Base-by-base conservation (phyloP, 192 early-diverging fungal species). In the Linnemannia exigua region DNA sequence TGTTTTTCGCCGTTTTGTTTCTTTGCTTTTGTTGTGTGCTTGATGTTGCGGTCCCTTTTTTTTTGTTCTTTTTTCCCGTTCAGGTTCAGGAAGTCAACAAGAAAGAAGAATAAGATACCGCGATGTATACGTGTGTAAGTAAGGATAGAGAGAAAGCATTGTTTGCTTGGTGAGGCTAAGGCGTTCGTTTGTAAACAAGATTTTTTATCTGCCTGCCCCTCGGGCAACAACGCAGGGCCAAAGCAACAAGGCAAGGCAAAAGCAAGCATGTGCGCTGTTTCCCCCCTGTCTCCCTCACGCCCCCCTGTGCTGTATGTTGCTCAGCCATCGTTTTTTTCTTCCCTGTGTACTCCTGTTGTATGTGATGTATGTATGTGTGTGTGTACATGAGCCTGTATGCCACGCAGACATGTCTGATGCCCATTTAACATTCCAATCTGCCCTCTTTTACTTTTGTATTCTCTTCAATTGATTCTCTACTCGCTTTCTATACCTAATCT, bases 391-490 rank as follows among this genome's bases (percentile, higher is more conserved):
- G 12, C 44, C n/a, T n/a, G 17, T 54, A 63, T 63, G 58, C 58
- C 58, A 63, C 28, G 58, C 58, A 63, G 58, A 25, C 58, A 63
- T 28, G 58, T 14, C 25, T 25, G 25, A 63, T 63, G 28, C 58
- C 28, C 58, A 15, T 25, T 2, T 63, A 58, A 73, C 78, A 81
- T 70, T 71, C 74, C 67, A 71, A 33, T 12, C 41, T 73, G 31
- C 51, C 67, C 44, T 74, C 28, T 74, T 80, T 74, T 68, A 36
- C 35, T 68, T 67, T 38, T 54, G 36, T 47, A 31, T 58, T 48
- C 67, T 28, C 66, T 44, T 28, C 67, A 70, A 20, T 25, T 48
- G 48, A 28, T 25, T 7, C 48, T 36, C 17, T 33, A 37, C 25
- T 36, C n/a, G n/a, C n/a, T n/a, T n/a, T n/a, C n/a, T n/a, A n/a